Percentiles rank a stretch among this genome's conserved stretches.
These are phyloP conservation scores for Phylloporus arenicola DNA, from an alignment of 768 basidiomycete species.

Conservation along the genomic window DNA sequence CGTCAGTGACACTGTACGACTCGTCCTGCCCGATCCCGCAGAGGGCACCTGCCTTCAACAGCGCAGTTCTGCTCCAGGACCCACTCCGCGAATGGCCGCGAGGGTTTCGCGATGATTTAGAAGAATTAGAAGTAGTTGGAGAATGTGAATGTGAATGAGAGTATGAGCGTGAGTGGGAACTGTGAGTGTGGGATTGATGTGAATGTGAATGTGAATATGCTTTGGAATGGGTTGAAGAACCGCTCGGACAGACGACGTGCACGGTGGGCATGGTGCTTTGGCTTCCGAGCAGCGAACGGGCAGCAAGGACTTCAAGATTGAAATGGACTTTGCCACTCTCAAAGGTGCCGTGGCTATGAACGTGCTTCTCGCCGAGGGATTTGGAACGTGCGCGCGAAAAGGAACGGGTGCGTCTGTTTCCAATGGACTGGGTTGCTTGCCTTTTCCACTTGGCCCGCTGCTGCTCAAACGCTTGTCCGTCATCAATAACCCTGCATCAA, in stretches of 20 bases:
- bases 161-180: slow-evolving; percentile 24
- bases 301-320: slow-evolving; percentile 55
- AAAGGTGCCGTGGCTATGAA: slow-evolving; percentile 12
- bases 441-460: slow-evolving; percentile 64
- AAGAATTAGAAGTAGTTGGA: slow-evolving; percentile 29
- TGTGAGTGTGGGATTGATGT: slow-evolving; percentile 15
- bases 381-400: slow-evolving; percentile 53
- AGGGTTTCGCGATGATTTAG: slow-evolving; percentile 26
- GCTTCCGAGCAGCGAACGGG: slow-evolving; percentile 60
- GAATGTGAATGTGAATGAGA: slow-evolving; percentile 39
- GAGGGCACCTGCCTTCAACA: slow-evolving; percentile 32
- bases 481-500: slow-evolving; percentile 54
- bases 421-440: slow-evolving; percentile 58
- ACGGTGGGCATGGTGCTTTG: slow-evolving; percentile 49
- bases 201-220: slow-evolving; percentile 27
- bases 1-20: slow-evolving; percentile 21
- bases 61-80: slow-evolving; percentile 35
- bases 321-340: slow-evolving; percentile 19
- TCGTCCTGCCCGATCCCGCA: slow-evolving; percentile 24
- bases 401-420: slow-evolving; percentile 57
- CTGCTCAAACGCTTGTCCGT: slow-evolving; percentile 53
- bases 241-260: slow-evolving; percentile 18
- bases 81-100: slow-evolving; percentile 33
- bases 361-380: slow-evolving; percentile 22
- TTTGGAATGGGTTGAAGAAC: slow-evolving; percentile 22